Evolutionary conservation across 352 stramenopile species (phyloP).

Genomic region (Phytophthora brassicae): DNA sequence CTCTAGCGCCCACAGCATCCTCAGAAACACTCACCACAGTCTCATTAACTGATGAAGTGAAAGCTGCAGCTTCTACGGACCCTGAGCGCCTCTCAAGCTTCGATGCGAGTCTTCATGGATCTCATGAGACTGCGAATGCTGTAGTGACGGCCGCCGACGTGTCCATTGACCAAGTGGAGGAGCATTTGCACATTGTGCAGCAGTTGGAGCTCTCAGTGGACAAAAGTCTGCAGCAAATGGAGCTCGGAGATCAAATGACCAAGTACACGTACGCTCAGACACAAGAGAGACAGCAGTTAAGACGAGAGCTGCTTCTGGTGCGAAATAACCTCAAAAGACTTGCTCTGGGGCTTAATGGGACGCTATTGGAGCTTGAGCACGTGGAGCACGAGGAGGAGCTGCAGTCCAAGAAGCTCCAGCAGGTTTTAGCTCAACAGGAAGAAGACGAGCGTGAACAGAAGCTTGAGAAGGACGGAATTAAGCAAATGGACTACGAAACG

Average conservation of each 20-base stretch:
- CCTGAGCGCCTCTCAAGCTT: conserved; percentile 13
- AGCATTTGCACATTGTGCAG: conserved; percentile 75
- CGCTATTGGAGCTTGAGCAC: conserved; percentile 73
- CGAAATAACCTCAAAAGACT: conserved; percentile 73
- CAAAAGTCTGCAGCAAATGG: conserved; percentile 62
- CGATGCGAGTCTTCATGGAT: conserved; percentile 20
- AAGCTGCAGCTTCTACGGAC: conserved; percentile 2
- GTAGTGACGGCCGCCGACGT: conserved; percentile 43
- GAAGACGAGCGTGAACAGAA: conserved; percentile 80
- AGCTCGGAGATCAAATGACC: conserved; percentile 25
- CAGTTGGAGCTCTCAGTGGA: conserved; percentile 67
- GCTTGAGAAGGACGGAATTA: conserved; percentile 77
- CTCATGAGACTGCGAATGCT: conserved; percentile 7
- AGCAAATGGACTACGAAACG: conserved; percentile 85
- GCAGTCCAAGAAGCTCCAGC: conserved; percentile 78
- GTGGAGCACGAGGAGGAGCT: conserved; percentile 81
- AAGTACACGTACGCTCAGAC: conserved; percentile 31
- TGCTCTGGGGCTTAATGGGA: conserved; percentile 68
- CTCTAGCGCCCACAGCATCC: conserved; percentile 11
- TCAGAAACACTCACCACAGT: background rate
- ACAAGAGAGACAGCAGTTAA: conserved; percentile 31
- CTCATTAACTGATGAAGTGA: background rate
- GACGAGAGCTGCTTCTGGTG: conserved; percentile 45
- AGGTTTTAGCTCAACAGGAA: conserved; percentile 76
- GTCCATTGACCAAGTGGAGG: conserved; percentile 78